phyloP scores from a whole-genome alignment of 352 stramenopile genomes.

The Phytopythium cucurbitacearum region DNA sequence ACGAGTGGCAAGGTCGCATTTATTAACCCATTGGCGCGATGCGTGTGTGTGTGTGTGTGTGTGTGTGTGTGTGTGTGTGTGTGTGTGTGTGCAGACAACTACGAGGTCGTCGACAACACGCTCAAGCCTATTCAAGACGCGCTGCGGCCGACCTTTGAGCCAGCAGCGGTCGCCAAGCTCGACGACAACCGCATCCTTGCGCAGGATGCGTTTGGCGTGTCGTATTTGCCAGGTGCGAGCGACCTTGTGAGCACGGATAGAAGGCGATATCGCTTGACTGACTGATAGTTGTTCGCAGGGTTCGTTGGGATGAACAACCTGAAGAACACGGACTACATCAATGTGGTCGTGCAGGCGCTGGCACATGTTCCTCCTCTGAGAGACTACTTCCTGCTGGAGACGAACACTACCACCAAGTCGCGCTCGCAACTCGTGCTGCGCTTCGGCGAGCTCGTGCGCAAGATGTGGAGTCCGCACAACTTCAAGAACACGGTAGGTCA shows the following conservation, averaged over 20 bases:
- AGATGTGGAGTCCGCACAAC: slow-evolving; percentile 97
- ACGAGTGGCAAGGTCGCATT: too few relatives aligned
- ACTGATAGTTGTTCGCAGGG: slow-evolving; percentile 27
- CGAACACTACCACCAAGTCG: slow-evolving; percentile 41
- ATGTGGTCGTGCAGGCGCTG: slow-evolving; percentile 95
- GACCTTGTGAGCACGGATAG: slow-evolving; percentile 1
- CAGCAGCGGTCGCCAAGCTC: slow-evolving; percentile 75
- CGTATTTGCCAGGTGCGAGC: slow-evolving; percentile 89
- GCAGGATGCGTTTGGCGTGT: slow-evolving; percentile 94
- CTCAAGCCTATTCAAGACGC: slow-evolving; percentile 94
- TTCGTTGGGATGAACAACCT: slow-evolving; percentile 98
- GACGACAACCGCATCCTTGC: slow-evolving; percentile 91
- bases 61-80: too few relatives aligned
- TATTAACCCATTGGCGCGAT: too few relatives aligned
- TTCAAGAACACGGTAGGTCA: slow-evolving; percentile 96
- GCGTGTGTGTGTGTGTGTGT: not conserved
- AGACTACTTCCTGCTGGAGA: slow-evolving; percentile 92
- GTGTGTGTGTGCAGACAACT: slow-evolving; percentile 80
- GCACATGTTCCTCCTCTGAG: slow-evolving; percentile 93
- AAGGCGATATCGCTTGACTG: too few relatives aligned
- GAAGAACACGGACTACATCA: slow-evolving; percentile 97
- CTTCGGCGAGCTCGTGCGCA: slow-evolving; percentile 96
- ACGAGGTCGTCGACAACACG: slow-evolving; percentile 96
- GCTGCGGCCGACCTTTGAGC: slow-evolving; percentile 90
- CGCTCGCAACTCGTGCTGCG: slow-evolving; percentile 85